Percentiles rank a stretch among this genome's conserved stretches.
These are phyloP conservation scores for Suhomyces yuchorum DNA, from an alignment of 1,139 yeast genomes.

Conservation along the genomic window DNA sequence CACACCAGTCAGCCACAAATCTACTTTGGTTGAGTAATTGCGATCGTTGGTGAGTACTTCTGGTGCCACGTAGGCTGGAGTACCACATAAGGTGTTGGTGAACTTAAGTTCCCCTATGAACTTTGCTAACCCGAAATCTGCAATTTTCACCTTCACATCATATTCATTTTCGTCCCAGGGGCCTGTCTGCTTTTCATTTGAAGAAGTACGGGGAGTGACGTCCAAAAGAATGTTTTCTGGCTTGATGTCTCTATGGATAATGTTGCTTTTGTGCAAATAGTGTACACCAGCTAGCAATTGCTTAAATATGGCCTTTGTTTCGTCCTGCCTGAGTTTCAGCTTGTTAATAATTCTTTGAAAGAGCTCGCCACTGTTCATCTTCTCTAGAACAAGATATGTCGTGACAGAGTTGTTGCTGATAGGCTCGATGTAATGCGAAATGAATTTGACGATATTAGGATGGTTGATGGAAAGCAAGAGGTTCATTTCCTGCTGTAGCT, in stretches of 20 bases:
- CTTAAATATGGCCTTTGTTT: conserved; percentile 59
- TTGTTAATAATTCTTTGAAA: conserved; percentile 70
- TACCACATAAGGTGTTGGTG: conserved; percentile 32
- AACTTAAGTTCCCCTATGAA: conserved; percentile 32
- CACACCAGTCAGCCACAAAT: conserved; percentile 81
- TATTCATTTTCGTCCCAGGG: conserved; percentile 70
- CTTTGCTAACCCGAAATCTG: conserved; percentile 54
- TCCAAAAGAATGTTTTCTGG: conserved; percentile 88
- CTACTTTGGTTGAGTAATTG: conserved; percentile 70
- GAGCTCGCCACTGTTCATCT: conserved; percentile 72
- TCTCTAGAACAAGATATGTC: conserved; percentile 70
- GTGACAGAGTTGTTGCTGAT: conserved; percentile 53
- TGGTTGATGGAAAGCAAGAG: conserved; percentile 68
- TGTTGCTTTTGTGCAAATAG: conserved; percentile 70
- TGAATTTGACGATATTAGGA: conserved; percentile 67
- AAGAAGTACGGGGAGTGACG: conserved; percentile 47
- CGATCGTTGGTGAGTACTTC: conserved; percentile 61
- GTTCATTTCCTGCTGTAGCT: conserved; percentile 67
- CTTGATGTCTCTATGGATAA: conserved; percentile 86
- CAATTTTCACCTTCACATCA: conserved; percentile 69
- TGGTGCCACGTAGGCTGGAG: conserved; percentile 62
- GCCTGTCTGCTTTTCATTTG: conserved; percentile 59
- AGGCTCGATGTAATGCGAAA: conserved; percentile 72
- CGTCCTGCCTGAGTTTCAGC: conserved; percentile 59
- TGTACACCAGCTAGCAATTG: conserved; percentile 65